Base-by-base conservation (phyloP, 306 rosid species). In the Lotus japonicus region DNA sequence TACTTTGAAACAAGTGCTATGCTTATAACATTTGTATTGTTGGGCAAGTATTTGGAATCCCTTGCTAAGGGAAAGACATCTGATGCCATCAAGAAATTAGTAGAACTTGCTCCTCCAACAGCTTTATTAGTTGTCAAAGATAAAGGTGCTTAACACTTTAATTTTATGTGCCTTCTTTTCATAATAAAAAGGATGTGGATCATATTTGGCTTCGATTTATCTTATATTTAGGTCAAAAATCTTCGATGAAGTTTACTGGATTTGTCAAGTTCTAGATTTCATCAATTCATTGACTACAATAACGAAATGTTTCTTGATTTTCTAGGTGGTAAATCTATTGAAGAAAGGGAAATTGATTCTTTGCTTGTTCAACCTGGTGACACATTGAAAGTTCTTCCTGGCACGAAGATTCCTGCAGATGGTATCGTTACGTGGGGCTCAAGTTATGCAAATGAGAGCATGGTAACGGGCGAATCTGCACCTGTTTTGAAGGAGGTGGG, bases 61-160 rank as follows among this genome's bases (percentile, higher is more conserved):
- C 95, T 95, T 74, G 99, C 99, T 53, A 95, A 95, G 71, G 99
- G 99, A 70, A 95, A 95, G 84, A 95, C 99, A 39, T 95, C 99
- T 18, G 97, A 95, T 84, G 99, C 99, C 82, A 95, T 95, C 84
- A 95, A 88, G 80, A 95, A 95, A 79, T 78, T 95, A 81, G 91
- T 95, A 64, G 96, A 87, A 81, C 95, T 95, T 76, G 67, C 95
- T 38, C 99, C 99, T 19, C 88, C 99, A 61, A 88, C 91, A 38
- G 96, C 99, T 26, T 59, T 82, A 60, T 73, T 90, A 79, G 83
- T 95, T 73, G 72, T 88, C 74, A 86, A 79, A 74, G 96, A 88
- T 54, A 88, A 85, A 87, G 99, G 99, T 95, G 33, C 41, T 7
- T 60, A 33, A 57, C 35, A 64, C 15, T 62, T 70, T 71, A 67